Evolutionary conservation across 1,284 basidiomycete genomes (phyloP).

Genomic region (Coriolopsis trogii): DNA sequence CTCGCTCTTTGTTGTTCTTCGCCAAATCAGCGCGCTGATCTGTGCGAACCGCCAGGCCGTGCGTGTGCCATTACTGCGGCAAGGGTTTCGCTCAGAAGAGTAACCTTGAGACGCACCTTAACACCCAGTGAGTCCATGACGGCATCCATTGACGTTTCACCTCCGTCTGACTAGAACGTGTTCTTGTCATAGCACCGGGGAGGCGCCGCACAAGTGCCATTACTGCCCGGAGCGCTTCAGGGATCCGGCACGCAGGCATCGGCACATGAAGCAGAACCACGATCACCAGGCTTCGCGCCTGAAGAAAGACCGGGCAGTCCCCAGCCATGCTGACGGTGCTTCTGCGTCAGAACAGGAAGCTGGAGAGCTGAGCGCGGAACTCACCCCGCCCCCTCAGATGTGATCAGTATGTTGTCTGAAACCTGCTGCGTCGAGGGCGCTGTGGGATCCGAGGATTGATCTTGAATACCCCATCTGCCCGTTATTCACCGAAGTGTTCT

Average conservation of each 20-base stretch:
- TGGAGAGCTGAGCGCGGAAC: neutral
- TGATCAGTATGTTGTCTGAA: neutral
- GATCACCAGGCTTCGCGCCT: slow-evolving; percentile 49
- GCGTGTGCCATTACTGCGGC: slow-evolving; percentile 54
- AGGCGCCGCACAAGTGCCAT: slow-evolving; percentile 55
- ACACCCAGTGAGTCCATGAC: slow-evolving; percentile 56
- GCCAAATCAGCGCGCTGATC: slow-evolving; percentile 11
- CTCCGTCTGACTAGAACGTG: neutral
- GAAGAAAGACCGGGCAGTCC: slow-evolving; percentile 21
- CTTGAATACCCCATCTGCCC: neutral
- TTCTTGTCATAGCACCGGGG: slow-evolving; percentile 48
- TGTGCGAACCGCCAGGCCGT: slow-evolving; percentile 46
- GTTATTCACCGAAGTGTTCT: neutral
- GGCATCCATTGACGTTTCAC: slow-evolving; percentile 5
- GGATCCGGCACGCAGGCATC: slow-evolving; percentile 63
- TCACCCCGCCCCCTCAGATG: neutral
- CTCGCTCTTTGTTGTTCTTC: neutral
- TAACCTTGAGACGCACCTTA: slow-evolving; percentile 59
- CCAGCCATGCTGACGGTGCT: neutral
- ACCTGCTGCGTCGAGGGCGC: too few species aligned
- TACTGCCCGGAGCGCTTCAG: slow-evolving; percentile 60
- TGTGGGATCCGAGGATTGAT: neutral
- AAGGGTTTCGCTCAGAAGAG: slow-evolving; percentile 64
- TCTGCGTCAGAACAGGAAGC: slow-evolving; percentile 10
- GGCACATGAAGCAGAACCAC: slow-evolving; percentile 59